These are phyloP conservation scores for Karstenula rhodostoma DNA, from an alignment of 2,329 filamentous ascomycete species.

Conservation along the genomic window DNA sequence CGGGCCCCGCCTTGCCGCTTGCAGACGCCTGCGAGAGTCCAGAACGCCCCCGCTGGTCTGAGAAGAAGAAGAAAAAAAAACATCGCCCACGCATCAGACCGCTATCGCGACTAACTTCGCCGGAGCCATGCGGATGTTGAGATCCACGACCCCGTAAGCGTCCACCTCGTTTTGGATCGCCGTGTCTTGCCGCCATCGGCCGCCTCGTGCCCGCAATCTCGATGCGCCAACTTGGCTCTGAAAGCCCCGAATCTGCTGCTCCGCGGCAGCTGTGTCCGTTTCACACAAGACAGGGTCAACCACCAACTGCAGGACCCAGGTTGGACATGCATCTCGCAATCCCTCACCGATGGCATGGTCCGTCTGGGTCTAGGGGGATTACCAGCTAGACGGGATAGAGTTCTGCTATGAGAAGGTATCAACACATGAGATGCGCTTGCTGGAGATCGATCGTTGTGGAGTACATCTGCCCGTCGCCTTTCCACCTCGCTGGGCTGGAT, in stretches of 20 bases:
- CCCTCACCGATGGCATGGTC: background rate
- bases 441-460: background rate
- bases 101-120: conserved; percentile 2
- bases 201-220: background rate
- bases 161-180: background rate
- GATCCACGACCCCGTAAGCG: background rate
- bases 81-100: background rate
- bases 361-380: background rate
- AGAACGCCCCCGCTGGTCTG: conserved; percentile 6
- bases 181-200: background rate
- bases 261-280: background rate
- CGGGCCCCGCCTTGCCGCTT: conserved; percentile 8
- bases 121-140: conserved; percentile 1
- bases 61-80: too few species aligned
- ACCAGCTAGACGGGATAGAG: background rate
- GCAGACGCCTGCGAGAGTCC: conserved; percentile 1
- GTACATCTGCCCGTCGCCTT: background rate
- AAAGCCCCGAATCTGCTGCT: background rate
- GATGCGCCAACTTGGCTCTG: background rate
- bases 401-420: background rate
- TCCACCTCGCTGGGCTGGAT: background rate
- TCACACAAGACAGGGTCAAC: background rate
- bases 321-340: background rate
- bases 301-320: too few species aligned
- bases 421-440: background rate